Evolutionary conservation across 805 yeast genomes (phyloP), one percentile per base, ranked within the genome.

Genomic region (Wickerhamiella australiensis): DNA sequence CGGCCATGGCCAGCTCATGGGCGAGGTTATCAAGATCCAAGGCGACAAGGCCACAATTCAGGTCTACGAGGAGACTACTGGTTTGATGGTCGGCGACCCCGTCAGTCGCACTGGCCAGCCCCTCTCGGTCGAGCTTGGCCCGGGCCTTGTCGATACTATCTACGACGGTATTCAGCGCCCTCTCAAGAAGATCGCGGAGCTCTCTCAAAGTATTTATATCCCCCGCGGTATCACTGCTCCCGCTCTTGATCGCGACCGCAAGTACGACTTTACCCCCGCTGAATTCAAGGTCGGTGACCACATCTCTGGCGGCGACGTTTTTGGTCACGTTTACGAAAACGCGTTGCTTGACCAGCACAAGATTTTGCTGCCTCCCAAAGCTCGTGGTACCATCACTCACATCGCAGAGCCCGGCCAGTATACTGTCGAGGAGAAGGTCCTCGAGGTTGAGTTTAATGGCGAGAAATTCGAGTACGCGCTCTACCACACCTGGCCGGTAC

Each of bases 161-260:
- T 92, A 92, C 65, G 99, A 92, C 69, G 99, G 99, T 75, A 92
- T 92, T 68, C 99, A 92, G 73, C 86, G 99, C 74, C 99, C 99
- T 42, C 78, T 92, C 68, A 85, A 85, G 68, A 86, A 94, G 44
- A 92, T 92, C 64, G 84, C 82, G 66, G 94, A 88, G 56, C 65
- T 68, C 47, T 81, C 96, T 21, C 82, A 88, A 64, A 85, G 95
- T 45, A 92, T 92, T 64, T 92, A 92, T 71, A 92, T 92, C 56
- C 98, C 99, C 66, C 85, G 98, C 74, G 99, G 99, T 75, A 81
- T 92, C 53, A 94, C 87, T 66, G 90, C 94, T 35, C 97, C 97
- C 29, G 86, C 97, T n/a, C 75, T 92, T 63, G 76, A 80, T 56
- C 85, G 98, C 73, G 72, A 77, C 8, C 75, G 74, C 52, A 75